phyloP scores from a whole-genome alignment of 768 basidiomycete species.

The Coprinellus micaceus region DNA sequence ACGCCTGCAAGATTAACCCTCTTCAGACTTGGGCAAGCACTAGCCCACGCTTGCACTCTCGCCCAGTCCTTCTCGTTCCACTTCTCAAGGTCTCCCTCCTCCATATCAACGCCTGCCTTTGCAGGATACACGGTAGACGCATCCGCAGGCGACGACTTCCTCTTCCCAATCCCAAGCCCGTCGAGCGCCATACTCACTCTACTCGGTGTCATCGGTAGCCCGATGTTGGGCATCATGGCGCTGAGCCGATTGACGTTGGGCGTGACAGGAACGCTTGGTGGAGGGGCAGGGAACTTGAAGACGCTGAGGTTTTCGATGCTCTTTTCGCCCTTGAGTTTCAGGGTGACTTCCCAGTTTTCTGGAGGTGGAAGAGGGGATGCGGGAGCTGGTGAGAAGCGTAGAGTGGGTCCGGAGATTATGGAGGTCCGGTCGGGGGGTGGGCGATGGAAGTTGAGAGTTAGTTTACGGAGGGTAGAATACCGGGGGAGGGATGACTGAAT shows the following conservation, averaged over 20 bases:
- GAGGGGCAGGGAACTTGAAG: not conserved
- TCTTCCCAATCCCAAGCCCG: too few species aligned
- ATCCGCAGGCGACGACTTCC: not conserved
- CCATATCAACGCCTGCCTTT: not conserved
- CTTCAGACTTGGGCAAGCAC: conserved; percentile 7
- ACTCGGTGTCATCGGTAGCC: too few species aligned
- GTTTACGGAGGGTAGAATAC: conserved; percentile 32
- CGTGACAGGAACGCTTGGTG: too few species aligned
- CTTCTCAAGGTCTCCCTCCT: too few species aligned
- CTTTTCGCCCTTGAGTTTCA: not conserved
- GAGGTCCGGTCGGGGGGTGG: not conserved
- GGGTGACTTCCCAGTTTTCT: not conserved
- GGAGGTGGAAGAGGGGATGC: not conserved
- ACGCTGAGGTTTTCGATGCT: not conserved
- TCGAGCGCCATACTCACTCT: too few species aligned
- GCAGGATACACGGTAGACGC: not conserved
- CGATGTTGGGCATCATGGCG: too few species aligned
- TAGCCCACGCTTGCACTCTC: conserved; percentile 13
- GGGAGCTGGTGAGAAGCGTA: not conserved
- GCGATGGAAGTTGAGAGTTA: conserved; percentile 18
- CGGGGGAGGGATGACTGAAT: conserved; percentile 36
- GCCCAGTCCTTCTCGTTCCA: not conserved
- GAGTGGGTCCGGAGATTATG: not conserved
- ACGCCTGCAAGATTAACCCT: conserved; percentile 10
- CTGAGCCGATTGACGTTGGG: too few species aligned